Evolutionary conservation across 352 stramenopile genomes (phyloP), one percentile per base, ranked within the genome.

Genomic region (Blastocystis sp.): DNA sequence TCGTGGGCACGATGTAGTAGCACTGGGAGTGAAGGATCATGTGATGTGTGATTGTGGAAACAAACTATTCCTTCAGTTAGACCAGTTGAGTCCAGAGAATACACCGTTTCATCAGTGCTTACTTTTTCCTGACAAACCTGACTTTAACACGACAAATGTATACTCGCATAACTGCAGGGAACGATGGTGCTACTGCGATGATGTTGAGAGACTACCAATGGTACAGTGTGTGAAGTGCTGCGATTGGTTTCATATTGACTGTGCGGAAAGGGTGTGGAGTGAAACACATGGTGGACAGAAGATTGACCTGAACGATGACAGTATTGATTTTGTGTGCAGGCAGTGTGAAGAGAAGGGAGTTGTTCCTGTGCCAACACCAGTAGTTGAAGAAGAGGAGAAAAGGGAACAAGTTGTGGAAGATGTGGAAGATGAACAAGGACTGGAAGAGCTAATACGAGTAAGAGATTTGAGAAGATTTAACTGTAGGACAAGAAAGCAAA

Each of bases 141-240:
- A 47, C 34, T 39, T 45, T 59, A 45, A 90, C 29, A 8, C 34
- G 15, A 1, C n/a, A 20, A 70, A 73, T 37, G 23, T 26, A 5
- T 90, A 89, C 69, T 89, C 89, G 43, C 84, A 90, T 62, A 90
- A 90, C 53, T 84, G 88, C 20, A 20, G 62, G 9, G 70, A 90
- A 39, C 66, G 84, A 34, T 90, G 84, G 84, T 90, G 84, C 55
- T 90, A 90, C 39, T 90, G 84, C 29, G 70, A 90, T 41, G 76
- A 62, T n/a, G 23, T 34, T 8, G 84, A 90, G 47, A 43, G 43
- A 18, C 5, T 87, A 37, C 84, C 84, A 9, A 90, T 90, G 84
- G 55, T 90, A 6, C 84, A 90, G 29, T 90, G 84, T 50, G 55
- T 90, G 70, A 7, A 13, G 13, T 90, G 84, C 47, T 56, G 55